phyloP scores from a whole-genome alignment of 495 filamentous ascomycete genomes.

The Trichoderma reesei region DNA sequence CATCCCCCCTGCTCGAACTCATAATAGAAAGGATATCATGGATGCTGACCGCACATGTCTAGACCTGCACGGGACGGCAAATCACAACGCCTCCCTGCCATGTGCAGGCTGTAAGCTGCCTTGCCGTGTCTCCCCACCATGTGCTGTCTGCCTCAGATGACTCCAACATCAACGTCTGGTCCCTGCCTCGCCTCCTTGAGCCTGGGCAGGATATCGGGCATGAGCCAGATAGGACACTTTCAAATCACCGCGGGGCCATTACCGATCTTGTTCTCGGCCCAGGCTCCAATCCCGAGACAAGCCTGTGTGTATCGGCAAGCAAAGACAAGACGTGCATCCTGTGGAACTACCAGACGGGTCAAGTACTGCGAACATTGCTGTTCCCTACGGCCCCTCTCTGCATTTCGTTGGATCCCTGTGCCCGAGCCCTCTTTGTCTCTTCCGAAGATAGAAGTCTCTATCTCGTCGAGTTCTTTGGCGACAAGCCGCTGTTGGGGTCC shows the following conservation, averaged over 20 bases:
- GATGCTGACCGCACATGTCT: slow-evolving; percentile 6
- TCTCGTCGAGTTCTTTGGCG: slow-evolving; percentile 62
- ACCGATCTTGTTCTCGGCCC: slow-evolving; percentile 59
- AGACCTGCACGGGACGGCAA: slow-evolving; percentile 80
- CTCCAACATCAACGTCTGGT: slow-evolving; percentile 86
- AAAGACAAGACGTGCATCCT: slow-evolving; percentile 73
- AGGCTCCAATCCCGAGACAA: slow-evolving; percentile 51
- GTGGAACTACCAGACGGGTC: slow-evolving; percentile 81
- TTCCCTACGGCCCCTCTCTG: slow-evolving; percentile 62
- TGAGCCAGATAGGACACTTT: slow-evolving; percentile 57
- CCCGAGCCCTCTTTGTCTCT: slow-evolving; percentile 71
- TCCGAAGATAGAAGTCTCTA: slow-evolving; percentile 79
- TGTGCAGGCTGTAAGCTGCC: slow-evolving; percentile 70
- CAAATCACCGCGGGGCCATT: slow-evolving; percentile 71
- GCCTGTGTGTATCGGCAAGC: slow-evolving; percentile 67
- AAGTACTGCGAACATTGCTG: slow-evolving; percentile 66
- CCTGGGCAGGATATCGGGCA: slow-evolving; percentile 39
- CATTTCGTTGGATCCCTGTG: slow-evolving; percentile 69
- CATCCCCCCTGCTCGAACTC: neutral
- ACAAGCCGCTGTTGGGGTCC: slow-evolving; percentile 46
- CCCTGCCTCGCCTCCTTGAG: slow-evolving; percentile 59
- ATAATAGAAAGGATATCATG: neutral
- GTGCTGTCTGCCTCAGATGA: slow-evolving; percentile 82
- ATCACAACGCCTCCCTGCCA: slow-evolving; percentile 81
- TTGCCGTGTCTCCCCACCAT: slow-evolving; percentile 65